Percentiles rank a stretch among this genome's conserved stretches.
Conservation (phyloP, 2,329 filamentous ascomycete species). For the Calonectria hawksworthii region DNA sequence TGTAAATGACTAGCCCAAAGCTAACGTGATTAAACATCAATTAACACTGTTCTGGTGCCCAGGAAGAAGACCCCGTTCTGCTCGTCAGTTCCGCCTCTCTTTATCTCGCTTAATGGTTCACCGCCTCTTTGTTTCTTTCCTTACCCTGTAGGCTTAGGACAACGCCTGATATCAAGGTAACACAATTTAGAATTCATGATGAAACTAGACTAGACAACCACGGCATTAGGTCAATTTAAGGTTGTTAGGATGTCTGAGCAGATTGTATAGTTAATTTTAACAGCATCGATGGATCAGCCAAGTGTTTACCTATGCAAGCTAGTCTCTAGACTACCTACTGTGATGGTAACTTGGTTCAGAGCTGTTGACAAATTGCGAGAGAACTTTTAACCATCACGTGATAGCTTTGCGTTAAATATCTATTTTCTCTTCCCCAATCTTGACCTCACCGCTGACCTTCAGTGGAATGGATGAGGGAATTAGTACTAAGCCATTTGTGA, state of each 20-base stretch:
- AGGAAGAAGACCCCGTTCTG: not conserved
- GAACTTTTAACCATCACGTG: not conserved
- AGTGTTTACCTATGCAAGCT: too few relatives aligned
- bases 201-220: rapidly evolving
- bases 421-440: not conserved
- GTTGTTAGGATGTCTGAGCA: not conserved
- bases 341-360: not conserved
- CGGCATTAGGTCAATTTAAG: not conserved
- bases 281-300: too few relatives aligned
- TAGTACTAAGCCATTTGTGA: not conserved
- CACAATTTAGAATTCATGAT: not conserved
- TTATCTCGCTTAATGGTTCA: not conserved
- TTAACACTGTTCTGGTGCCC: not conserved
- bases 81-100: not conserved
- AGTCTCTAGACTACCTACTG: not conserved
- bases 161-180: not conserved
- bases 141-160: too few relatives aligned
- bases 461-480: not conserved
- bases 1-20: not conserved
- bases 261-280: not conserved
- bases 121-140: not conserved
- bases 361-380: not conserved
- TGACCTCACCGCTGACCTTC: not conserved
- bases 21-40: not conserved
- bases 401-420: not conserved